Evolutionary conservation across 495 filamentous ascomycete species (phyloP).

Genomic region (Hypoxylon crocopeplum): DNA sequence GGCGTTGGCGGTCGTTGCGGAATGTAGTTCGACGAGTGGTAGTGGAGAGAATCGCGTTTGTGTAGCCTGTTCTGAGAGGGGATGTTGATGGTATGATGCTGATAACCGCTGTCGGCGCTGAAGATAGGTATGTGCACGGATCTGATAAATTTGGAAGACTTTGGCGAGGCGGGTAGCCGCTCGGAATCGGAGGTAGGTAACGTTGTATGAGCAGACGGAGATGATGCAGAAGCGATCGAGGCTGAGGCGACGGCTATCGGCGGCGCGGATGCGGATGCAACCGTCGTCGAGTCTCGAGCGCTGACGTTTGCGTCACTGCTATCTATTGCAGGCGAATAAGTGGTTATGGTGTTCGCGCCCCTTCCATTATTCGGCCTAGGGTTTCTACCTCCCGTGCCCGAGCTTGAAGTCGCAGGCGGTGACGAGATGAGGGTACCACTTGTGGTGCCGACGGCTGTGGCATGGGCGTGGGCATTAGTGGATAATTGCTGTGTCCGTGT

Average conservation of each 20-base stretch:
- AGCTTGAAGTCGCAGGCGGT: constrained; percentile 24
- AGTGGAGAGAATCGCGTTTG: constrained; percentile 30
- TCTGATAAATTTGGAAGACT: constrained; percentile 29
- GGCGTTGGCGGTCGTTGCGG: constrained; percentile 24
- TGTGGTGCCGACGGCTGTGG: constrained; percentile 11
- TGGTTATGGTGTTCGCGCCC: constrained; percentile 20
- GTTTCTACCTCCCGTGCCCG: neutral
- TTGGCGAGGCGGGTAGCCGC: constrained; percentile 22
- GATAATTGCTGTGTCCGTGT: neutral
- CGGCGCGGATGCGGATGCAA: constrained; percentile 21
- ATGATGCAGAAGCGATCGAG: constrained; percentile 15
- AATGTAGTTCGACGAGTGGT: constrained; percentile 7
- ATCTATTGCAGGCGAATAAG: constrained; percentile 8
- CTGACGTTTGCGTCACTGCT: constrained; percentile 2
- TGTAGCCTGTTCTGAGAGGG: constrained; percentile 16
- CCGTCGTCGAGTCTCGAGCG: constrained; percentile 11
- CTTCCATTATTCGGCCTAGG: constrained; percentile 19
- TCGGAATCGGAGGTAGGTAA: constrained; percentile 8
- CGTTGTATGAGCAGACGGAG: constrained; percentile 11
- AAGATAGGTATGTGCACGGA: constrained; percentile 34
- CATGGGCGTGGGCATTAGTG: constrained; percentile 6
- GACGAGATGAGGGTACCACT: constrained; percentile 26
- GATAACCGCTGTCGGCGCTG: constrained; percentile 20
- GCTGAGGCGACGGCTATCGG: constrained; percentile 21
- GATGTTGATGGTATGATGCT: neutral